phyloP scores from a whole-genome alignment of 208 protist genomes.

The Lotmaria passim region DNA sequence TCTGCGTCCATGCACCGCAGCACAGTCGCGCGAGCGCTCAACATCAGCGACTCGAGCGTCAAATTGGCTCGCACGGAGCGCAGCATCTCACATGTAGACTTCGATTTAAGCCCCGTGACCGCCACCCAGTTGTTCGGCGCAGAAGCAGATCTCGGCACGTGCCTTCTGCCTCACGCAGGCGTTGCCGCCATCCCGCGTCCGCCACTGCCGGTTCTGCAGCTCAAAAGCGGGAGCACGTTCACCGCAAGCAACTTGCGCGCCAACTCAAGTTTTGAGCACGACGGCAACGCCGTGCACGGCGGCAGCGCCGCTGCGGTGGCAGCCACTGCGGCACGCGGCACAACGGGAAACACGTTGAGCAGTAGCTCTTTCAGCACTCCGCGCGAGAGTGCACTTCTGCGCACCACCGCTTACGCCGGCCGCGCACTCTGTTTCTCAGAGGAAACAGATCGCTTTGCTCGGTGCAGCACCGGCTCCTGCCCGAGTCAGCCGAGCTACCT shows the following conservation, averaged over 20 bases:
- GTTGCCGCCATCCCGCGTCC: conserved; percentile 11
- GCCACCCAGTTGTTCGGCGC: conserved; percentile 27
- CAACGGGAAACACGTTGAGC: not conserved
- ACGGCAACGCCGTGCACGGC: not conserved
- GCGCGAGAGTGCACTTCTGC: conserved; percentile 7
- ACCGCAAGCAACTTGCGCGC: conserved; percentile 37
- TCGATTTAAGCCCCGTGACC: conserved; percentile 30
- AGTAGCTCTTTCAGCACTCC: conserved; percentile 25
- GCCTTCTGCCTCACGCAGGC: conserved; percentile 9
- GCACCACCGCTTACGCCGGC: conserved; percentile 17
- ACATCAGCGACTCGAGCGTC: conserved; percentile 34
- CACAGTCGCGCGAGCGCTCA: conserved; percentile 29
- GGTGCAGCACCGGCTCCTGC: conserved; percentile 31
- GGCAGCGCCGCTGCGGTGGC: not conserved
- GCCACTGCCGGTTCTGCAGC: conserved; percentile 26
- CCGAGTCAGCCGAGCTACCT: conserved; percentile 27
- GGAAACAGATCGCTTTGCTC: conserved; percentile 26
- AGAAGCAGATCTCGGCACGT: conserved; percentile 15
- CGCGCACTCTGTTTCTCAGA: conserved; percentile 34
- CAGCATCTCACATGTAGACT: conserved; percentile 32
- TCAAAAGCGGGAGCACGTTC: conserved; percentile 36
- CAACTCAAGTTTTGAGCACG: conserved; percentile 31
- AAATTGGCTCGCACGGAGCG: conserved; percentile 19
- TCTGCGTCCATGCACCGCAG: not conserved
- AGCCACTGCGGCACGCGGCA: not conserved